Percentiles rank a stretch among this genome's conserved stretches.
Conservation (phyloP, 2,329 filamentous ascomycete genomes). For the Aspergillus pseudoglaucus region DNA sequence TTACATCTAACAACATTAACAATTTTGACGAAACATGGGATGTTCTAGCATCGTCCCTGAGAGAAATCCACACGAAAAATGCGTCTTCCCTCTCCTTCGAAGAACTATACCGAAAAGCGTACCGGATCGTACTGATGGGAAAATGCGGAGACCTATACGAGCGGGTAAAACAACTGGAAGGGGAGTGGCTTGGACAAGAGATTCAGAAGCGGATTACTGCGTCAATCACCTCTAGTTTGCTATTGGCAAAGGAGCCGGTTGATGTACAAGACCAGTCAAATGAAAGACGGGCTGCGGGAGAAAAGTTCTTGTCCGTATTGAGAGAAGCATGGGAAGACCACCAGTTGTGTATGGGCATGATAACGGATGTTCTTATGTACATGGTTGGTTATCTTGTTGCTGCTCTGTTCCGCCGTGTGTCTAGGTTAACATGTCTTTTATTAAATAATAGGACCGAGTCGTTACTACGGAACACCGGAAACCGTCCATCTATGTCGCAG, state of each 20-base stretch:
- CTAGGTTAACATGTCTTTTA: constrained; percentile 2
- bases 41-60: constrained; percentile 67
- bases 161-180: constrained; percentile 72
- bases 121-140: constrained; percentile 87
- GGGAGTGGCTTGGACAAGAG: constrained; percentile 67
- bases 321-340: constrained; percentile 82
- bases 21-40: constrained; percentile 86
- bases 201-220: constrained; percentile 65
- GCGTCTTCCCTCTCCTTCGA: constrained; percentile 89
- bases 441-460: constrained; percentile 60
- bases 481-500: constrained; percentile 73
- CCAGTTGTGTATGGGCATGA: constrained; percentile 91
- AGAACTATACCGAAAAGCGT: constrained; percentile 86
- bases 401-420: neutral
- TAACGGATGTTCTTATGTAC: constrained; percentile 94
- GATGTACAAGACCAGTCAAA: constrained; percentile 57
- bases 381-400: constrained; percentile 49
- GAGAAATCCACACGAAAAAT: constrained; percentile 86
- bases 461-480: constrained; percentile 66
- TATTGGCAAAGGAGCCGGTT: constrained; percentile 45
- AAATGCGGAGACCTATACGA: constrained; percentile 77
- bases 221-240: constrained; percentile 64
- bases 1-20: constrained; percentile 51
- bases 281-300: constrained; percentile 72
- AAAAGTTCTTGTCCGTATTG: constrained; percentile 71